Percentiles rank a stretch among this genome's conserved stretches.
These are phyloP conservation scores for Aegilops sharonensis DNA, from an alignment of 176 grass and related monocot species.

Conservation along the genomic window DNA sequence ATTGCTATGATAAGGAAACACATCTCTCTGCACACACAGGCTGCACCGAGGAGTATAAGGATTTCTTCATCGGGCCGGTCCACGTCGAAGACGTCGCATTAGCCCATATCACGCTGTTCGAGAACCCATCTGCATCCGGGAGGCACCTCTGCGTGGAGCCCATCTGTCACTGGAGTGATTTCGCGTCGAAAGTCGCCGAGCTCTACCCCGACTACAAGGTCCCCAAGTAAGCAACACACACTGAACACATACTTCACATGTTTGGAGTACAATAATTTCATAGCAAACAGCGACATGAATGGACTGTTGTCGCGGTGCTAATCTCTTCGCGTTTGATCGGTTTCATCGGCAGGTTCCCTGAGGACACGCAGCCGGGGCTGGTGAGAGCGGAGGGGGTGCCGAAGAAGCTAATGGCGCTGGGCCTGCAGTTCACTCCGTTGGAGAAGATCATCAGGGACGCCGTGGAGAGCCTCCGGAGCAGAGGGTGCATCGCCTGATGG, in stretches of 20 bases:
- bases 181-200: slow-evolving; percentile 60
- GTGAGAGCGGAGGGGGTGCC: slow-evolving; percentile 49
- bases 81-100: slow-evolving; percentile 86
- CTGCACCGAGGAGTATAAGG: slow-evolving; percentile 54
- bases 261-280: not conserved
- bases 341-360: slow-evolving; percentile 39
- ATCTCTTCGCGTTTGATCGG: not conserved
- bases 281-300: not conserved
- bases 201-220: slow-evolving; percentile 68
- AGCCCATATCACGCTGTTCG: slow-evolving; percentile 67
- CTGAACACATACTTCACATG: not conserved
- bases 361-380: slow-evolving; percentile 78
- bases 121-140: slow-evolving; percentile 71
- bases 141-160: slow-evolving; percentile 74
- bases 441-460: slow-evolving; percentile 81
- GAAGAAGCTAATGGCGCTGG: slow-evolving; percentile 76
- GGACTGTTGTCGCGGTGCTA: not conserved
- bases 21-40: slow-evolving; percentile 29
- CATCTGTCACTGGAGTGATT: slow-evolving; percentile 73
- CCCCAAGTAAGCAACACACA: slow-evolving; percentile 40
- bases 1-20: not conserved
- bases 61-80: slow-evolving; percentile 68
- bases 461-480: slow-evolving; percentile 68
- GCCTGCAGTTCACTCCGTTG: slow-evolving; percentile 54
- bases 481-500: slow-evolving; percentile 42